A percentile compares a stretch with the other conserved stretches of the same genome.
phyloP scores from a whole-genome alignment of 805 yeast species.

The Pichia sporocuriosa region DNA sequence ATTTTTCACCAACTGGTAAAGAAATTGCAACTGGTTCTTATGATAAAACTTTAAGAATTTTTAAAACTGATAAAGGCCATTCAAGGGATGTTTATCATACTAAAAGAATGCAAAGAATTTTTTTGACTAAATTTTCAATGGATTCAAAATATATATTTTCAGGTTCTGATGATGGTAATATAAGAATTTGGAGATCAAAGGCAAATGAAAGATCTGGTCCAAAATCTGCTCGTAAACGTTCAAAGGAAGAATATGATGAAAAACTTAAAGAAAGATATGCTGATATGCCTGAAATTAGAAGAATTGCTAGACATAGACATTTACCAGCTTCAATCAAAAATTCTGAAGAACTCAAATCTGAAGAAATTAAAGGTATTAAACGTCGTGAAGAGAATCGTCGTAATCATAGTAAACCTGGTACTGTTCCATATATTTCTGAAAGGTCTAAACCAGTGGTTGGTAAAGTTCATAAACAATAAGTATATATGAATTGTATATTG shows the following conservation, averaged over 20 bases:
- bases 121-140: slow-evolving; percentile 76
- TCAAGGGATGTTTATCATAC: slow-evolving; percentile 95
- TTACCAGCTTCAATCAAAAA: slow-evolving; percentile 81
- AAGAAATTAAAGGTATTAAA: slow-evolving; percentile 67
- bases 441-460: slow-evolving; percentile 85
- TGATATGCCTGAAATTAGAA: slow-evolving; percentile 91
- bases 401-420: slow-evolving; percentile 62
- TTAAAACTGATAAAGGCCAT: slow-evolving; percentile 66
- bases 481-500: too few species aligned
- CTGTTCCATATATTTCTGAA: slow-evolving; percentile 57
- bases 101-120: slow-evolving; percentile 94
- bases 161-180: slow-evolving; percentile 95
- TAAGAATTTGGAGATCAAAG: slow-evolving; percentile 85
- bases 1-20: slow-evolving; percentile 94
- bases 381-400: slow-evolving; percentile 79
- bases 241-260: slow-evolving; percentile 82
- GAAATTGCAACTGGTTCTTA: slow-evolving; percentile 93
- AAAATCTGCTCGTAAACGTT: slow-evolving; percentile 71
- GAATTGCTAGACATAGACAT: slow-evolving; percentile 89
- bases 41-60: slow-evolving; percentile 87
- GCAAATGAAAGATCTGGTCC: slow-evolving; percentile 82
- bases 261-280: slow-evolving; percentile 88
- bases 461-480: slow-evolving; percentile 50
- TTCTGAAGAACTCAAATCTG: slow-evolving; percentile 78
- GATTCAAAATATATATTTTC: slow-evolving; percentile 81